phyloP scores from a whole-genome alignment of 768 basidiomycete genomes.

The Lactarius psammicola region DNA sequence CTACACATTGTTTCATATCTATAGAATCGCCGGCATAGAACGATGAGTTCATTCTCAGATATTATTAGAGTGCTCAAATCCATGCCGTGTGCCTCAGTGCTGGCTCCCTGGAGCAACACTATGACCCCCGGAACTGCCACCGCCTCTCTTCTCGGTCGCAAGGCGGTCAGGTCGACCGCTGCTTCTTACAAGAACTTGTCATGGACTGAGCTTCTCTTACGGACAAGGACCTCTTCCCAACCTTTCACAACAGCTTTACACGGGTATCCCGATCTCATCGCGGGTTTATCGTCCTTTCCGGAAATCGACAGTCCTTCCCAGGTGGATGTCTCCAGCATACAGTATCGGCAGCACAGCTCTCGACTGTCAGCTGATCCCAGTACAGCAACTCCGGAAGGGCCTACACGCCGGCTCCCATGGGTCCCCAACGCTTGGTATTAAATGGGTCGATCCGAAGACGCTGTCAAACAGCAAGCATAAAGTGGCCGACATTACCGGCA shows the following conservation, averaged over 20 bases:
- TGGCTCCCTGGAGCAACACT: not conserved
- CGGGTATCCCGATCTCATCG: not conserved
- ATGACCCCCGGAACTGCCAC: not conserved
- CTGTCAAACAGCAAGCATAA: slow-evolving; percentile 56
- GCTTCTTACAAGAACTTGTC: slow-evolving; percentile 2
- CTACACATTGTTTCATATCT: not conserved
- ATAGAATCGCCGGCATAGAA: not conserved
- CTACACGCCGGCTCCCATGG: not conserved
- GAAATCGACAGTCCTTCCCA: not conserved
- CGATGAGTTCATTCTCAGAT: not conserved
- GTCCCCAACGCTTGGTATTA: not conserved
- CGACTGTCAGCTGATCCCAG: not conserved
- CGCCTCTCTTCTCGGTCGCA: slow-evolving; percentile 1
- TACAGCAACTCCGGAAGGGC: not conserved
- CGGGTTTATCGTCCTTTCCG: not conserved
- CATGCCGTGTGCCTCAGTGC: not conserved
- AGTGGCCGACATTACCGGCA: slow-evolving; percentile 57
- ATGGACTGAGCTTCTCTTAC: slow-evolving; percentile 9
- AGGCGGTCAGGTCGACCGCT: not conserved
- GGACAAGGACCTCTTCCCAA: not conserved
- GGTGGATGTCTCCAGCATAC: not conserved
- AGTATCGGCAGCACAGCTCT: not conserved
- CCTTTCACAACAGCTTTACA: slow-evolving; percentile 8
- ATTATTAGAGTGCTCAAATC: not conserved
- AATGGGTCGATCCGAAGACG: slow-evolving; percentile 64